A percentile compares a stretch with the other conserved stretches of the same genome.
Conservation (phyloP, 23 red algal species). For the Agarophyton chilense region DNA sequence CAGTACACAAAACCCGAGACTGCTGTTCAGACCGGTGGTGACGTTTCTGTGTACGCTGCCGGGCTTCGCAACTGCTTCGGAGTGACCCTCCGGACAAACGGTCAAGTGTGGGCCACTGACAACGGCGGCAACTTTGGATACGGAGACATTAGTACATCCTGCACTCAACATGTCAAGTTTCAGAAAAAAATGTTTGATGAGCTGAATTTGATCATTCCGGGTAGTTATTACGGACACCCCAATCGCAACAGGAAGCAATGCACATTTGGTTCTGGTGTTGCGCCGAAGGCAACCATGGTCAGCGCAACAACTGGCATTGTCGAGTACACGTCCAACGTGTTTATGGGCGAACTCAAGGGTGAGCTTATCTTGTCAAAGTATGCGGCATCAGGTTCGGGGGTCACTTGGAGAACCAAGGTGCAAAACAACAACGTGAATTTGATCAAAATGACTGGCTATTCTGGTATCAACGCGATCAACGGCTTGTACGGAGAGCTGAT, state of each 20-base stretch:
- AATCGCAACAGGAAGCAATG: slow-evolving; percentile 65
- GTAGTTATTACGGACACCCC: slow-evolving; percentile 55
- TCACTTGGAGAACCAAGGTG: slow-evolving; percentile 17
- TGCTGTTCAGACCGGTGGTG: slow-evolving; percentile 40
- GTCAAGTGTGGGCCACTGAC: slow-evolving; percentile 35
- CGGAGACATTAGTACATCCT: slow-evolving; percentile 53
- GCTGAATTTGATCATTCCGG: slow-evolving; percentile 12
- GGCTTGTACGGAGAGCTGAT: slow-evolving; percentile 45
- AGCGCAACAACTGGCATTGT: slow-evolving; percentile 40
- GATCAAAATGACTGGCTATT: slow-evolving; percentile 23
- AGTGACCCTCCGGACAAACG: slow-evolving; percentile 33
- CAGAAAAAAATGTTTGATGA: slow-evolving; percentile 26
- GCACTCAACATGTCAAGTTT: not conserved
- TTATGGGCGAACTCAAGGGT: slow-evolving; percentile 34
- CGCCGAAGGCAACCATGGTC: slow-evolving; percentile 16
- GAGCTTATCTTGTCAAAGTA: slow-evolving; percentile 64
- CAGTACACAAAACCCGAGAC: slow-evolving; percentile 28
- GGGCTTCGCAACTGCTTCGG: slow-evolving; percentile 62
- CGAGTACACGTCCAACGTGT: slow-evolving; percentile 52
- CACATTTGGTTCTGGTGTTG: not conserved
- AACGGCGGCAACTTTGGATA: slow-evolving; percentile 55
- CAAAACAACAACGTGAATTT: slow-evolving; percentile 3
- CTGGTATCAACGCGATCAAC: slow-evolving; percentile 10
- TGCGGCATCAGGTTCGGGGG: slow-evolving; percentile 25
- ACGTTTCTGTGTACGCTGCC: slow-evolving; percentile 51